Evolutionary conservation across 2,329 filamentous ascomycete species (phyloP), one percentile per base, ranked within the genome.

Genomic region (Juglanconis sp.): DNA sequence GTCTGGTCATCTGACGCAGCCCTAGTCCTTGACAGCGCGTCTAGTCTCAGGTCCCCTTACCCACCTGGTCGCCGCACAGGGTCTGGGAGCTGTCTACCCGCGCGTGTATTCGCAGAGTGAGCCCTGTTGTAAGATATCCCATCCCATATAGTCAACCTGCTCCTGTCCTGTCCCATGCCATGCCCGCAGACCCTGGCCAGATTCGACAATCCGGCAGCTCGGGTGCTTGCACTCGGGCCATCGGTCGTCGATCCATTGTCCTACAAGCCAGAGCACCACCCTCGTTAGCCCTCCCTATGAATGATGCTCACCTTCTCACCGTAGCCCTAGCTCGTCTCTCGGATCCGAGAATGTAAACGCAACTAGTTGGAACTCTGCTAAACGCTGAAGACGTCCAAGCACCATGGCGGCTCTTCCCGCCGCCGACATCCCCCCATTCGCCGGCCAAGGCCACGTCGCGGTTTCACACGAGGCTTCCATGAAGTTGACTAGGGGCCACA

Each of bases 401-500:
- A 60, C 44, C 55, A 65, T 65, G 64, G 56, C 60, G 42, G 58
- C 60, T 24, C 57, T 40, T 42, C 38, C 62, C 36, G 52, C 53
- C 17, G 51, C 50, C 42, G 59, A 62, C 55, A 58, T 61, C 49
- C 42, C 60, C 32, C 60, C 64, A 52, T 62, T 58, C 70, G 64
- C 69, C 70, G 65, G 69, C 70, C 62, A 68, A 65, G 63, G 53
- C 40, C 49, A 61, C 50, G 56, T 61, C 53, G 63, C 59, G 8
- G 55, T 57, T 40, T 35, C 62, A 57, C 61, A 68, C 62, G 80
- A 83, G 62, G 68, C 76, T 56, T 75, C 77, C 44, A 72, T 75
- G 58, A 86, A 86, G 71, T 72, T 86, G 66, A 85, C 82, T 44
- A 78, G 83, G 53, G 83, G 83, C 61, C 83, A 84, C 63, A 85